Percentiles rank a stretch among this genome's conserved stretches.
Evolutionary conservation across 768 basidiomycete genomes (phyloP).

Genomic region (Suillus hirtellus): DNA sequence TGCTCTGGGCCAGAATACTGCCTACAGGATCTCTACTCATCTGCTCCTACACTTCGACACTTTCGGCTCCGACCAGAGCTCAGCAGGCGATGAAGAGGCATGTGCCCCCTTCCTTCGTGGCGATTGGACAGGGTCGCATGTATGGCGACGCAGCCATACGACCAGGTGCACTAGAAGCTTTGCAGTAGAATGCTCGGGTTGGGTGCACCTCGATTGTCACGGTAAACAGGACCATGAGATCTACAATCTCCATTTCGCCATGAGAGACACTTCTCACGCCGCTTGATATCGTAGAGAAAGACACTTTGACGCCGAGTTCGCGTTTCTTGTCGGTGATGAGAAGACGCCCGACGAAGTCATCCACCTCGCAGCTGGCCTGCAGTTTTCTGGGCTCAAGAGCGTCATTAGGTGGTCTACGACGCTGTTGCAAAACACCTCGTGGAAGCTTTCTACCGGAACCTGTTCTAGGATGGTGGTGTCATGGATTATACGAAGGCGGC

Average conservation of each 20-base stretch:
- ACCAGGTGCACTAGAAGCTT: not conserved
- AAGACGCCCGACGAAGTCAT: not conserved
- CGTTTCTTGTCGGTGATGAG: not conserved
- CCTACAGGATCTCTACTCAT: too few species aligned
- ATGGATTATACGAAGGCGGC: not conserved
- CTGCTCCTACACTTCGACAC: too few species aligned
- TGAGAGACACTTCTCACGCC: not conserved
- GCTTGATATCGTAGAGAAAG: not conserved
- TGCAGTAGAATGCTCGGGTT: slow-evolving; percentile 10
- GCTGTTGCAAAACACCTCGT: not conserved
- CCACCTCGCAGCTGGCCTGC: slow-evolving; percentile 4
- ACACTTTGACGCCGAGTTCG: not conserved
- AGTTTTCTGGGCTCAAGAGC: slow-evolving; percentile 19
- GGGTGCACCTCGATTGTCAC: slow-evolving; percentile 24
- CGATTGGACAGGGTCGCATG: too few species aligned
- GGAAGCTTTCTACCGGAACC: not conserved
- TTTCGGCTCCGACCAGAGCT: too few species aligned
- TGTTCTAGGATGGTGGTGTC: not conserved
- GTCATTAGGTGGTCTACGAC: slow-evolving; percentile 17
- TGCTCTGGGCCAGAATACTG: too few species aligned
- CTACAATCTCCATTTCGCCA: not conserved
- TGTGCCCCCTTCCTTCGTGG: too few species aligned
- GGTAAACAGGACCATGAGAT: not conserved
- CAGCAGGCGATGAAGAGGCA: too few species aligned
- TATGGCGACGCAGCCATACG: not conserved